Evolutionary conservation across 805 yeast species (phyloP).

Genomic region (Pichia insulana): DNA sequence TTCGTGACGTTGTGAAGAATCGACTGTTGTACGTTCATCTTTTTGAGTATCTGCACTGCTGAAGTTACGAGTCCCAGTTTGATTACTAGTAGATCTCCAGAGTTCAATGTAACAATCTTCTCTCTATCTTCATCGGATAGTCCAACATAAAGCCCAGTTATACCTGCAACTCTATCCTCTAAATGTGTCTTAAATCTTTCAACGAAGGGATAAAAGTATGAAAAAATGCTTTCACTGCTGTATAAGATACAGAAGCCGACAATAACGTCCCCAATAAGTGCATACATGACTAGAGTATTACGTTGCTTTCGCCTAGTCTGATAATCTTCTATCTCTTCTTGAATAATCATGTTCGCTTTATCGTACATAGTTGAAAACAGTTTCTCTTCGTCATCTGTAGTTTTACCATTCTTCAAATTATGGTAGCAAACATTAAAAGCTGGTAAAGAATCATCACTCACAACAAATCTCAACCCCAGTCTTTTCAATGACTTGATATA

Average conservation of each 20-base stretch:
- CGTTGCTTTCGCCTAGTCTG: conserved; percentile 47
- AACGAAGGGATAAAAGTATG: conserved; percentile 45
- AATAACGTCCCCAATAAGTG: background rate
- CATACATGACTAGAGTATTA: conserved; percentile 34
- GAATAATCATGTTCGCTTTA: conserved; percentile 4
- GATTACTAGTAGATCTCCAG: background rate
- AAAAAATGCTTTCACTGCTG: conserved; percentile 35
- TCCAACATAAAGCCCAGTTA: conserved; percentile 48
- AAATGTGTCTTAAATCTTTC: conserved; percentile 26
- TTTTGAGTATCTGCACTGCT: conserved; percentile 39
- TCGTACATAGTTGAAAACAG: conserved; percentile 26
- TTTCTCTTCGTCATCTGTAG: conserved; percentile 19
- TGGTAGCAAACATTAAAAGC: conserved; percentile 29
- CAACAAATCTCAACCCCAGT: conserved; percentile 49
- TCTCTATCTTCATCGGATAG: conserved; percentile 26
- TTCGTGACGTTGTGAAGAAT: conserved; percentile 12
- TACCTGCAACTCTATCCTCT: conserved; percentile 34
- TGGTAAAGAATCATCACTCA: conserved; percentile 35
- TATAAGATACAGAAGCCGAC: conserved; percentile 40
- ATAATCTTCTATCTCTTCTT: conserved; percentile 33
- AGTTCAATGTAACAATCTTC: background rate
- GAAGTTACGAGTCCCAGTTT: conserved; percentile 19
- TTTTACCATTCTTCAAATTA: conserved; percentile 19
- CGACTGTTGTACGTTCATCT: conserved; percentile 15
- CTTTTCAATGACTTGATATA: conserved; percentile 46